Evolutionary conservation across 2,329 filamentous ascomycete genomes (phyloP).

Genomic region (Aspergillus sp.): DNA sequence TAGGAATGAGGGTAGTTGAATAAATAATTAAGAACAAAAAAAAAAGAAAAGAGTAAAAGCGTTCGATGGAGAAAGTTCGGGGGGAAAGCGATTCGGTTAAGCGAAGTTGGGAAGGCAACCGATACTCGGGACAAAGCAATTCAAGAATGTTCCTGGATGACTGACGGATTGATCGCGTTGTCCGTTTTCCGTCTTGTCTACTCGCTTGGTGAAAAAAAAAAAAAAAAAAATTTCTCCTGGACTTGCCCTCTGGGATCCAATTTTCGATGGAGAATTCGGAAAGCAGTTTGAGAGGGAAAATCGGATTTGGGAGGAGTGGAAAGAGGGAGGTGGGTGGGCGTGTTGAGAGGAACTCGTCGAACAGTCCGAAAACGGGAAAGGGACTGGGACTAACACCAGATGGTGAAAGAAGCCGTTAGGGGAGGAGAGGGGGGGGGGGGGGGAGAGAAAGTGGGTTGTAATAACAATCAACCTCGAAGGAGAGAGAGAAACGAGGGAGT

Average conservation of each 20-base stretch:
- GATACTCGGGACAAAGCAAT: conserved; percentile 21
- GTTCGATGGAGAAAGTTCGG: conserved; percentile 12
- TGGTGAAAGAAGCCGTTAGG: background rate
- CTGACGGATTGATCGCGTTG: background rate
- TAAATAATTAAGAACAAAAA: conserved; percentile 4
- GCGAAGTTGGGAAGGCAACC: conserved; percentile 19
- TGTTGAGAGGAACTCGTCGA: conserved; percentile 5
- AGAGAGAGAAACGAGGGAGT: background rate
- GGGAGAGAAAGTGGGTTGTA: conserved; percentile 1
- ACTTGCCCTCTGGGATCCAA: background rate
- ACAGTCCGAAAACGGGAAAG: conserved; percentile 7
- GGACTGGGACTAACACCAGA: conserved; percentile 1
- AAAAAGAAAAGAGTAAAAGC: conserved; percentile 10
- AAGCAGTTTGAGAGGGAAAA: background rate
- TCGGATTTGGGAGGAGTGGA: too few relatives aligned
- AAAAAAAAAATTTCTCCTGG: background rate
- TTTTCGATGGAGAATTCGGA: background rate
- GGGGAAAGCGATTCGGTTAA: conserved; percentile 15
- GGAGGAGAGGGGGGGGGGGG: background rate
- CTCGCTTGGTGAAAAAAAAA: background rate
- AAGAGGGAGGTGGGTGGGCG: background rate
- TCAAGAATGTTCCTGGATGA: conserved; percentile 16
- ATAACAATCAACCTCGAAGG: conserved; percentile 7
- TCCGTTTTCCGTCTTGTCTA: conserved; percentile 3
- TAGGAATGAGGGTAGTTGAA: conserved; percentile 12